Conservation (phyloP, 2,329 filamentous ascomycete species). For the Calonectria hawksworthii region DNA sequence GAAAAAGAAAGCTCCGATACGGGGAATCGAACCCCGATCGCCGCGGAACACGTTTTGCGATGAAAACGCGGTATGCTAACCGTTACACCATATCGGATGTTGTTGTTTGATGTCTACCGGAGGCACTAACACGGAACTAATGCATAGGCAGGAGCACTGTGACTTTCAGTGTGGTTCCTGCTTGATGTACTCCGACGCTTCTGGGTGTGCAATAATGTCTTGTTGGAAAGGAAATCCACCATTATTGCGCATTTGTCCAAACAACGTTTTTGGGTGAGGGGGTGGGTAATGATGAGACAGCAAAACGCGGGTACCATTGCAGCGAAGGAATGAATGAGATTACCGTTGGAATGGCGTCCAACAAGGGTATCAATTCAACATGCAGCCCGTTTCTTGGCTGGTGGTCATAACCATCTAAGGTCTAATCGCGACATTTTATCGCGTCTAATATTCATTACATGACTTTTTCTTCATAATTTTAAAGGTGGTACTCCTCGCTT, state of each 20-base stretch:
- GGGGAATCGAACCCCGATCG: not conserved
- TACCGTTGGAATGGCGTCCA: not conserved
- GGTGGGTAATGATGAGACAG: not conserved
- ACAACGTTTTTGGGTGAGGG: not conserved
- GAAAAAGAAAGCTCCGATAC: not conserved
- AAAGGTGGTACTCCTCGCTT: conserved; percentile 42
- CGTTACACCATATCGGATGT: not conserved
- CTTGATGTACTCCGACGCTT: too few species aligned
- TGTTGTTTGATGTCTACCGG: not conserved
- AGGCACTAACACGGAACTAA: not conserved
- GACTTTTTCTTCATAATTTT: not conserved
- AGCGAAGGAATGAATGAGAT: not conserved
- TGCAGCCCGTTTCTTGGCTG: not conserved
- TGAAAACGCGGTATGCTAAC: not conserved
- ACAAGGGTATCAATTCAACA: conserved; percentile 1
- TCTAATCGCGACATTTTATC: not conserved
- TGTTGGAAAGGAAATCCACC: not conserved
- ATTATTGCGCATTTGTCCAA: not conserved
- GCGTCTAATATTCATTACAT: conserved; percentile 5
- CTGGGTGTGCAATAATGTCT: too few species aligned
- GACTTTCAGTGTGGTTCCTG: too few species aligned
- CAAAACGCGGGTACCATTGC: not conserved
- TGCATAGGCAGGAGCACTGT: not conserved
- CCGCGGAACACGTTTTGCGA: not conserved
- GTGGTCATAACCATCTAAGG: not conserved